These are phyloP conservation scores for Gynochthodes officinalis DNA, from an alignment of 257 asterid species.

Conservation along the genomic window DNA sequence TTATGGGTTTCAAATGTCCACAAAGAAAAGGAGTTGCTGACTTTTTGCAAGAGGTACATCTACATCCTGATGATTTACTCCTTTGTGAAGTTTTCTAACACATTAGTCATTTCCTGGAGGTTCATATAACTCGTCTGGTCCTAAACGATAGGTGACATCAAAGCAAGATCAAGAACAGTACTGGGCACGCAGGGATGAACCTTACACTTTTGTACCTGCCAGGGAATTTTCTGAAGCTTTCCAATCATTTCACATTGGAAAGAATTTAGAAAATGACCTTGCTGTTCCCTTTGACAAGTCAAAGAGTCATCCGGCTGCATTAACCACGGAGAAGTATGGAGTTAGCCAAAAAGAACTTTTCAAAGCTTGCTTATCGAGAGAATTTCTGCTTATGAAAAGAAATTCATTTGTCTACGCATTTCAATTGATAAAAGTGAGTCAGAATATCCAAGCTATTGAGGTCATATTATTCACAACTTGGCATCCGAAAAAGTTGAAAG, in stretches of 20 bases:
- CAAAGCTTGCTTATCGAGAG: slow-evolving; percentile 24
- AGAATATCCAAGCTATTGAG: background rate
- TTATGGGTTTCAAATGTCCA: slow-evolving; percentile 84
- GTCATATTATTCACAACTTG: background rate
- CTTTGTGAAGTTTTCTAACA: too few species aligned
- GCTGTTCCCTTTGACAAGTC: slow-evolving; percentile 18
- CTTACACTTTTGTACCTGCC: slow-evolving; percentile 13
- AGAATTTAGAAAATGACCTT: slow-evolving; percentile 14
- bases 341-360: slow-evolving; percentile 19
- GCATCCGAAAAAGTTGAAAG: background rate
- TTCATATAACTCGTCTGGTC: background rate
- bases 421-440: slow-evolving; percentile 23
- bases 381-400: slow-evolving; percentile 23
- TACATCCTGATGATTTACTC: background rate
- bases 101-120: background rate
- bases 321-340: slow-evolving; percentile 20
- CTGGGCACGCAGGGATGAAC: slow-evolving; percentile 18
- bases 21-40: slow-evolving; percentile 82
- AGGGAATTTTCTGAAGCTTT: slow-evolving; percentile 15
- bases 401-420: slow-evolving; percentile 22
- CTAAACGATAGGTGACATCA: slow-evolving; percentile 20
- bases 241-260: slow-evolving; percentile 20
- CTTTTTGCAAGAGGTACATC: slow-evolving; percentile 36
- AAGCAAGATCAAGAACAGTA: slow-evolving; percentile 26
- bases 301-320: slow-evolving; percentile 17